phyloP scores from a whole-genome alignment of 2,329 filamentous ascomycete genomes.

The Trichoderma harzianum region DNA sequence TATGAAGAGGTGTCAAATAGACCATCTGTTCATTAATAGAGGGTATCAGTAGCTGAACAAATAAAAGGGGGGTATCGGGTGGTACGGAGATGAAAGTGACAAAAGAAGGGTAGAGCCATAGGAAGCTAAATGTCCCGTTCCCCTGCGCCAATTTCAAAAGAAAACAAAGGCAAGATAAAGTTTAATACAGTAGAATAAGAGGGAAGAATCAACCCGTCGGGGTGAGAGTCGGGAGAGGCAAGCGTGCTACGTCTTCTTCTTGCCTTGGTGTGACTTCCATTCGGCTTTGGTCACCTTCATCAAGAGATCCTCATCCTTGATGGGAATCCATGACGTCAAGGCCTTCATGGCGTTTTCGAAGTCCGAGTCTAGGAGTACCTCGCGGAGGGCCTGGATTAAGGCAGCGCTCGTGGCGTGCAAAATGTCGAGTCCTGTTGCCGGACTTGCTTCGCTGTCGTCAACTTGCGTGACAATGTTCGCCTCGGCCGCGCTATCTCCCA shows the following conservation, averaged over 20 bases:
- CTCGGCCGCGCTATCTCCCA: slow-evolving; percentile 50
- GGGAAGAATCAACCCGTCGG: slow-evolving; percentile 18
- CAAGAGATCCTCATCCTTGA: slow-evolving; percentile 88
- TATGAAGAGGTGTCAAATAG: not conserved
- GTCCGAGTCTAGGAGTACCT: slow-evolving; percentile 86
- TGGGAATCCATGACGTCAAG: slow-evolving; percentile 86
- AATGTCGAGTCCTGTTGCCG: slow-evolving; percentile 65
- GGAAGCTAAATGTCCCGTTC: not conserved
- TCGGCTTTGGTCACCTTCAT: slow-evolving; percentile 88
- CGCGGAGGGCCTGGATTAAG: slow-evolving; percentile 82
- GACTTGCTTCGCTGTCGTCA: slow-evolving; percentile 19
- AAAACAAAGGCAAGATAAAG: not conserved
- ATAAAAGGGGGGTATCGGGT: slow-evolving; percentile 7
- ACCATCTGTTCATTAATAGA: slow-evolving; percentile 11
- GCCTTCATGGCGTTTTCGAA: slow-evolving; percentile 99
- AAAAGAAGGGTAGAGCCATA: not conserved
- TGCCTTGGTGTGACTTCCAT: slow-evolving; percentile 65
- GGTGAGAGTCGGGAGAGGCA: slow-evolving; percentile 28
- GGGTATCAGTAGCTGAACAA: slow-evolving; percentile 8
- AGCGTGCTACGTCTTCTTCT: slow-evolving; percentile 39
- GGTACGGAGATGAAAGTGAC: not conserved
- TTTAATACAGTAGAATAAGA: not conserved
- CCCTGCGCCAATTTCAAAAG: not conserved
- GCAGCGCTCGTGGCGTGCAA: slow-evolving; percentile 88
- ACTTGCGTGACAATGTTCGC: slow-evolving; percentile 12